phyloP scores from a whole-genome alignment of 768 basidiomycete genomes.

The Leccinum disarticulatum region DNA sequence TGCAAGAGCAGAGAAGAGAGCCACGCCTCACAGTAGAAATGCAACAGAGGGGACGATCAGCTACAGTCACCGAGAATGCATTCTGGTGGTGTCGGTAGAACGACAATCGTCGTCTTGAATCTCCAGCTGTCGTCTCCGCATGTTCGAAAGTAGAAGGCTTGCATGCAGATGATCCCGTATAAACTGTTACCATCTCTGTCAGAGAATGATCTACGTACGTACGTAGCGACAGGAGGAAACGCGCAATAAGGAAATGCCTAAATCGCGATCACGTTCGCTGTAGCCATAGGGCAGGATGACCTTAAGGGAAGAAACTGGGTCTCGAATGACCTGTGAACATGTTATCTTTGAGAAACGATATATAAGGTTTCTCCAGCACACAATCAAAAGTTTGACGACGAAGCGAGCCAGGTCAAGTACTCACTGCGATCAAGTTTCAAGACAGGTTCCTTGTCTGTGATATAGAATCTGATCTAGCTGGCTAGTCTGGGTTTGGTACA shows the following conservation, averaged over 20 bases:
- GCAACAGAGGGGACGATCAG: conserved; percentile 9
- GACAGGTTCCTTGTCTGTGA: no score
- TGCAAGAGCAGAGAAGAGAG: neutral
- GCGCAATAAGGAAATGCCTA: conserved; percentile 13
- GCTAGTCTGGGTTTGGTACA: no score
- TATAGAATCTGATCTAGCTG: no score
- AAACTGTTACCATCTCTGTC: conserved; percentile 12
- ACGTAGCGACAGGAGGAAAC: neutral
- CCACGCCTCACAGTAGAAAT: conserved; percentile 14
- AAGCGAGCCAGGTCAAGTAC: no score
- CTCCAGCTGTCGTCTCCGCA: conserved; percentile 18
- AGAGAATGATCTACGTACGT: neutral
- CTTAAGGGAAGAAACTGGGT: neutral
- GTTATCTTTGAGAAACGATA: neutral
- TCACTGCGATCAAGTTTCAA: no score
- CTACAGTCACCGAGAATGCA: neutral
- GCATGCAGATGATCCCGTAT: conserved; percentile 30
- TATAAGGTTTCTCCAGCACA: neutral
- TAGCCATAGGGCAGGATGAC: neutral
- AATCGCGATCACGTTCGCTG: neutral
- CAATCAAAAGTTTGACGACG: no score
- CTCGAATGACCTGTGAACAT: neutral
- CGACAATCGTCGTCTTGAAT: conserved; percentile 25
- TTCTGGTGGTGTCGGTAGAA: neutral
- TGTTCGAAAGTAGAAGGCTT: conserved; percentile 27